These are phyloP conservation scores for Poa annua DNA, from an alignment of 176 grass and related monocot species.

Conservation along the genomic window DNA sequence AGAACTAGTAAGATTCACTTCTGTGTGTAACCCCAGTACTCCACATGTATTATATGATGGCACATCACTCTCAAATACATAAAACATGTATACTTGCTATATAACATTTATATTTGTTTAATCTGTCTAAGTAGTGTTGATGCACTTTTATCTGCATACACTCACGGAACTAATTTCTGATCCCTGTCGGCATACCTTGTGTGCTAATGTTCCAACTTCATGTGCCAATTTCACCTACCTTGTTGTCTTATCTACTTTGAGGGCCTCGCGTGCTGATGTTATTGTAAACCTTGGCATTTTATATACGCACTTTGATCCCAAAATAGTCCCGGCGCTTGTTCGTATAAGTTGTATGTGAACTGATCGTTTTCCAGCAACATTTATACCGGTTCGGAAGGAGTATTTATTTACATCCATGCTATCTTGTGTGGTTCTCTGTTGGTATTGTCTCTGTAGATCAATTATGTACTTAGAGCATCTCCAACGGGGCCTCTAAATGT, in stretches of 20 bases:
- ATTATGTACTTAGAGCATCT: no score
- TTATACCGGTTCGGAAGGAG: no score
- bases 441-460: no score
- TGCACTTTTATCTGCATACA: neutral
- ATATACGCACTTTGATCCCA: no score
- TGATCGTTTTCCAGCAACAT: no score
- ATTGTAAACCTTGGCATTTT: neutral
- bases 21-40: slow-evolving; percentile 40
- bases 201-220: neutral
- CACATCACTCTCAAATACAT: neutral
- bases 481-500: no score
- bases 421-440: no score
- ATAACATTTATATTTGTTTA: neutral
- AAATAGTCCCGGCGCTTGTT: no score
- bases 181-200: neutral
- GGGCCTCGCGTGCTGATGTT: neutral
- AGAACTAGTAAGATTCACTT: slow-evolving; percentile 19
- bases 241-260: neutral
- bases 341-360: no score
- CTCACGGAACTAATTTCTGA: neutral
- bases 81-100: neutral
- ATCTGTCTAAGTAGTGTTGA: neutral
- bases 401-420: no score
- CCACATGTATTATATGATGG: slow-evolving; percentile 25
- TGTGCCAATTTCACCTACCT: neutral